Evolutionary conservation across 2,329 filamentous ascomycete species (phyloP), one percentile per base, ranked within the genome.

Genomic region (Fulvia fulva): DNA sequence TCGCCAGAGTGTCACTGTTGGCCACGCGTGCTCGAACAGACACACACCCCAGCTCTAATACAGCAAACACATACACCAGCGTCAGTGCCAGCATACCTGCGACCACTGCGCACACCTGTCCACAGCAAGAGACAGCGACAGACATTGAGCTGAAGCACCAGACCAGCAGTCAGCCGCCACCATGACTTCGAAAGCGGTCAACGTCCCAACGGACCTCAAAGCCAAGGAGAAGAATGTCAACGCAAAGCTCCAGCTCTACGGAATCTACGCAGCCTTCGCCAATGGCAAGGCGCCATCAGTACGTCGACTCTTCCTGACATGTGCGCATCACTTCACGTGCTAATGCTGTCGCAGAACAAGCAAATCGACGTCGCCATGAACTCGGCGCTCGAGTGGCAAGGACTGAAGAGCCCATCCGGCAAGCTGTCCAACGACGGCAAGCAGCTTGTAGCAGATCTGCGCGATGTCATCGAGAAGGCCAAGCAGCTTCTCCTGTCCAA

Each of bases 321-420:
- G 11, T 21, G 22, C 21, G n/a, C 30, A 21, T 22, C 1, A 30
- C 37, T 16, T 23, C 25, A 25, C 45, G 22, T 52, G 23, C 62
- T 67, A 55, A 69, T 56, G 22, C 23, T 51, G 22, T 21, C 49
- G 59, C 69, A 91, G 88, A 97, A 97, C 76, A 90, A 93, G 69
- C 92, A 97, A 79, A 95, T 97, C 74, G 94, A 97, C 78, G 82
- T 97, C 51, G 92, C 94, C 26, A 77, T 99, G 73, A 97, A 95
- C 82, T 94, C 89, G 73, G 88, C 91, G 67, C 81, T 97, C 52
- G 80, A 81, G 32, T 92, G 88, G 65, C 86, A 83, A 71, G 80
- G 85, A 8, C 78, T 97, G 25, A 76, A 84, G 3, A 84, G 77
- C 23, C 91, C 92, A 5, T 88, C 90, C 0, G 78, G 82, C 60